Base-by-base conservation (phyloP, 495 filamentous ascomycete genomes). In the Thermochaetoides thermophila region DNA sequence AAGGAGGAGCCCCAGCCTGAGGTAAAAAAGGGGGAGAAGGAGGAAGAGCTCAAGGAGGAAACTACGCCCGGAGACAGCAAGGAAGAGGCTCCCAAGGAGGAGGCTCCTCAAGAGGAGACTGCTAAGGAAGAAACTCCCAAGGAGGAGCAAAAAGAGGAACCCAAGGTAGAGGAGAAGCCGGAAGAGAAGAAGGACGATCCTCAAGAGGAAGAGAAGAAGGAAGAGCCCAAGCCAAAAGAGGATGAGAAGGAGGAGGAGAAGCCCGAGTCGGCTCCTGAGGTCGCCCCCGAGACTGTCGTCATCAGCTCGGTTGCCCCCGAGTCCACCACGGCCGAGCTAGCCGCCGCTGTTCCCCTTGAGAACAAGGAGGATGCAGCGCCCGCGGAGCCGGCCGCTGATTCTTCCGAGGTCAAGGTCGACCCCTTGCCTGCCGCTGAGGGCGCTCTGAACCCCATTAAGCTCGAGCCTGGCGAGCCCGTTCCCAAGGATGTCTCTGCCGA, bases 401-500 rank as follows among this genome's bases (percentile, higher is more conserved):
- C 21, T 0, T 82, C 84, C 46, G 52, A 67, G 19, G 66, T 83
- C 52, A 67, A 65, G 30, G 71, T 87, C 40, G 74, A 80, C 44
- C 78, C 79, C 5, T 60, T 85, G 25, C 86, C 86, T 7, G 84
- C 87, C 23, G 75, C 84, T 15, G 69, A 63, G 18, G 82, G 80
- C 31, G 65, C 68, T 27, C 70, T 81, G 26, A 94, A 94, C 45
- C 87, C 86, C 2, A 71, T 94, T 50, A 62, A 71, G 43, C 65
- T 92, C 21, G 64, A 61, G 14, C 76, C 84, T n/a, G 83, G 84
- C 35, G 81, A 91, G 56, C 72, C 73, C 49, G 71, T 92, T 20
- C 84, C 83, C 10, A 65, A 65, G 38, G 52, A 48, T 11, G 36
- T 82, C 23, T 68, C 62, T 15, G 49, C 59, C 17, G 67, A 72